Evolutionary conservation across 2,329 filamentous ascomycete genomes (phyloP), one percentile per base, ranked within the genome.

Genomic region (Ophiostoma himal-ulmi): DNA sequence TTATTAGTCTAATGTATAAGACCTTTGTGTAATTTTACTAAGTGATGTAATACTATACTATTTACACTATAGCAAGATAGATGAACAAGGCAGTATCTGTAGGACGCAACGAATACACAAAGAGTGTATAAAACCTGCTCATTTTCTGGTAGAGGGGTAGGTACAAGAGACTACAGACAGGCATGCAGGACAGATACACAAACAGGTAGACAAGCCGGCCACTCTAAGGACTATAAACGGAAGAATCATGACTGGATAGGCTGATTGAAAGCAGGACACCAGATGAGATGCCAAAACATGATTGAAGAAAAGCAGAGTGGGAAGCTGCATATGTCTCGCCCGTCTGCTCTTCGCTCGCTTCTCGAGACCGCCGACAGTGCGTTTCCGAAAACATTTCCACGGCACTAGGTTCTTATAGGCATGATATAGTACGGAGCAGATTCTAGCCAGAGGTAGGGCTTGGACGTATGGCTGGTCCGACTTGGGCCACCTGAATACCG

Each of bases 261-360:
- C 6, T 30, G 30, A 30, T 4, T 30, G 30, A 30, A 30, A 30
- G 10, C 37, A 11, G 37, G 10, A 39, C 11, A 39, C 37, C 10
- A 11, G 10, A 39, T 48, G 44, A 48, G 44, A 48, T 48, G 44
- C 20, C 10, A 20, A 48, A 48, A 8, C 44, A 48, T n/a, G 1
- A 57, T 1, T 1, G 13, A 30, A 37, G 1, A 1, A 48, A 26
- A 52, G 1, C 5, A n/a, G 6, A n/a, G 30, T 11, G 22, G 66
- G 8, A n/a, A 20, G 17, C 20, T 52, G 60, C 54, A 39, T 13
- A 41, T 72, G 72, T 72, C 71, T 73, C 60, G 72, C 70, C 65
- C 66, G 41, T 36, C 34, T 36, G 60, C 60, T 72, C 70, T 36
- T 65, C 36, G 62, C 62, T 72, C 71, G 72, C 71, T 73, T 72